Conservation (phyloP, 192 early-diverging fungal genomes). For the Linderina pennispora region DNA sequence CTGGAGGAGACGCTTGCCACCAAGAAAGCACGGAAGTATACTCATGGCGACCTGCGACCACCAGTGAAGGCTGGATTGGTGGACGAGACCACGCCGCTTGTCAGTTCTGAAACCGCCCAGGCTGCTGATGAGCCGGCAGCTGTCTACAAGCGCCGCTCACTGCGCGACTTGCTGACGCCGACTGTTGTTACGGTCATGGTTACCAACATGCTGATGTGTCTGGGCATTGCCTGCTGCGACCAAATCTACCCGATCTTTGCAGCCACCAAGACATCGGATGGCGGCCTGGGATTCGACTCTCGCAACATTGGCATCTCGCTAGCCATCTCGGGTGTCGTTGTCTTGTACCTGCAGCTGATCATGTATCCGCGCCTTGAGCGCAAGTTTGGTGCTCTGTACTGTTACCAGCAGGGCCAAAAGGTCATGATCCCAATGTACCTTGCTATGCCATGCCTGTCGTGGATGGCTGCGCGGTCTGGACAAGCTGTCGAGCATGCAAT, state of each 20-base stretch:
- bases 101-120: background rate
- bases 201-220: constrained; percentile 15
- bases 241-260: constrained; percentile 42
- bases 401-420: constrained; percentile 31
- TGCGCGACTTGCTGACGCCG: constrained; percentile 27
- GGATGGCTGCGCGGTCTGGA: constrained; percentile 1
- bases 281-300: constrained; percentile 50
- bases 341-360: constrained; percentile 48
- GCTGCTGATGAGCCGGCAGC: too few species aligned
- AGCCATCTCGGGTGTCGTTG: constrained; percentile 31
- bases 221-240: constrained; percentile 13
- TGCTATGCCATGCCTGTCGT: constrained; percentile 10
- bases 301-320: constrained; percentile 48
- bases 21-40: background rate
- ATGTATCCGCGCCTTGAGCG: constrained; percentile 39
- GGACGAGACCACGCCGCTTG: background rate
- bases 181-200: constrained; percentile 12
- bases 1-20: constrained; percentile 56
- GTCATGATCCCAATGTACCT: constrained; percentile 6
- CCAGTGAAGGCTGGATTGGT: too few species aligned
- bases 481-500: background rate
- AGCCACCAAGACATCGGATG: constrained; percentile 24
- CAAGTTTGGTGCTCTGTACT: constrained; percentile 39
- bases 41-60: background rate
- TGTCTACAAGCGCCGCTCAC: constrained; percentile 1